Base-by-base conservation (phyloP, 148 eudicot genomes). In the Heliosperma pusillum region DNA sequence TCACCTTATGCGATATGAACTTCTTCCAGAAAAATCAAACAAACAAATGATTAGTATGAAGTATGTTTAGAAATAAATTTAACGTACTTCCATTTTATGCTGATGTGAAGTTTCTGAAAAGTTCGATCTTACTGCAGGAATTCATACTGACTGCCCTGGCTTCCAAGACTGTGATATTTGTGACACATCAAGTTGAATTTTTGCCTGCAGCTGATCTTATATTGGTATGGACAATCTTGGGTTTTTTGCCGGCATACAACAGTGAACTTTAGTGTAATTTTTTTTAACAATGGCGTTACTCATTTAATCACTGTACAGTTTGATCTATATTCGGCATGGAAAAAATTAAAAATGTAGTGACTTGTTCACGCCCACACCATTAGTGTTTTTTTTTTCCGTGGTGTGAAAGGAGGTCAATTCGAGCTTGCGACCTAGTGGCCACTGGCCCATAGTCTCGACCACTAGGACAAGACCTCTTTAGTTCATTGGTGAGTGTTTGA, bases 151-250 rank as follows among this genome's bases (percentile, higher is more conserved):
- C 84, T 22, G 93, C 92, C 3, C 86, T 95, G 74, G 87, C 89
- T 56, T 74, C 87, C 3, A 95, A 92, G 83, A 95, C 96, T 59
- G 96, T 92, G 63, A 74, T 92, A 76, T 89, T 87, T 27, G 98
- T 95, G 75, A 95, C 97, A 44, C 98, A 95, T 85, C 98, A 95
- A 88, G 96, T 95, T 79, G 98, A 95, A 55, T 95, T 89, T 83
- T 82, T 95, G 78, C 97, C 98, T 15, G 87, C 89, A 24, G 96
- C 91, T 80, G 97, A 92, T 82, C 67, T 89, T 77, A 92, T 95
- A 84, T 75, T 95, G 98, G 98, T 95, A 90, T 64, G 82, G 19
- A 40, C 27, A 66, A 63, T 44, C 9, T 68, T 53, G 66, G 36
- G 45, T 24, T 36, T 56, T 74, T 10, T 72, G 27, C 59, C 27